These are phyloP conservation scores for Ustulina deusta DNA, from an alignment of 2,329 filamentous ascomycete species.

Conservation along the genomic window DNA sequence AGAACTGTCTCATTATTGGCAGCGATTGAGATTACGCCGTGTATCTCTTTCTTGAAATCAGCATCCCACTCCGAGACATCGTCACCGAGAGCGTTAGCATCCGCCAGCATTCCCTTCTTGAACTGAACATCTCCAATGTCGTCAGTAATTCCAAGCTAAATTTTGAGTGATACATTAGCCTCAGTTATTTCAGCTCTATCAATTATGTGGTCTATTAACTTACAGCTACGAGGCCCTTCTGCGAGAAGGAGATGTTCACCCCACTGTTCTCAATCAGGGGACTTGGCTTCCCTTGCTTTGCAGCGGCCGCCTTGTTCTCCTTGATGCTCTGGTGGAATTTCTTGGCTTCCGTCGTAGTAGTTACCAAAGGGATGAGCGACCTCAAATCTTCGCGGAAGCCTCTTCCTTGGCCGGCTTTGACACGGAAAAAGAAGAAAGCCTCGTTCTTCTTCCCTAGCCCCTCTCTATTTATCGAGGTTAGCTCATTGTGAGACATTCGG, in stretches of 20 bases:
- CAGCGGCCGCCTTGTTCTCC: conserved; percentile 32
- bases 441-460: conserved; percentile 40
- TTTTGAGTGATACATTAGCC: conserved; percentile 24
- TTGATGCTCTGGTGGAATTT: conserved; percentile 32
- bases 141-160: conserved; percentile 47
- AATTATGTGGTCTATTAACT: neutral
- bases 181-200: neutral
- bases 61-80: conserved; percentile 48
- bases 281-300: conserved; percentile 20
- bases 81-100: conserved; percentile 50
- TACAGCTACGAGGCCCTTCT: conserved; percentile 44
- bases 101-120: conserved; percentile 51
- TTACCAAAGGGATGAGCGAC: conserved; percentile 35
- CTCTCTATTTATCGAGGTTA: conserved; percentile 29
- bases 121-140: conserved; percentile 51
- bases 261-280: conserved; percentile 36
- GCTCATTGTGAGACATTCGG: neutral
- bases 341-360: conserved; percentile 35
- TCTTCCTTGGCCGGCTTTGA: conserved; percentile 24
- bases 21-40: conserved; percentile 53
- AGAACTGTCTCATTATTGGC: conserved; percentile 49
- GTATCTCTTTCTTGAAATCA: conserved; percentile 51
- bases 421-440: conserved; percentile 36
- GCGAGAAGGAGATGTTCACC: conserved; percentile 46
- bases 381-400: conserved; percentile 30